Conservation (phyloP, 1,284 basidiomycete species). For the Testicularia cyperi region DNA sequence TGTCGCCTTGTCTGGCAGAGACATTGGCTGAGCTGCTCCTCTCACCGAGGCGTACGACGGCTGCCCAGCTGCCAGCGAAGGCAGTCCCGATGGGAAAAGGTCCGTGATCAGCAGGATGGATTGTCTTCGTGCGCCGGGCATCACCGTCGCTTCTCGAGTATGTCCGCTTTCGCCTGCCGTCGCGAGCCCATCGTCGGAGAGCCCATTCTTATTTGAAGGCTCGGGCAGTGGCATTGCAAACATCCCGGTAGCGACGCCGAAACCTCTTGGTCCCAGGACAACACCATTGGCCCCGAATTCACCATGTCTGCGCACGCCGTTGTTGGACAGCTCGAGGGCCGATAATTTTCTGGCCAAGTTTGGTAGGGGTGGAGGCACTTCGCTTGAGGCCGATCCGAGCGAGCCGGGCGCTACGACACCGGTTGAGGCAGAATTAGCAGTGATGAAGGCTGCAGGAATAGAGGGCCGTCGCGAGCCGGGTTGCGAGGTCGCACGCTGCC, state of each 20-base stretch:
- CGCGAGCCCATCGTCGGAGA: too few species aligned
- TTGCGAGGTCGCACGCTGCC: conserved; percentile 44
- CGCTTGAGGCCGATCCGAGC: too few species aligned
- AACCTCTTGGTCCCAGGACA: too few species aligned
- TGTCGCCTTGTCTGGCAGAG: not conserved
- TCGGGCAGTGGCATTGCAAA: conserved; percentile 26
- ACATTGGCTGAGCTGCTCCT: not conserved
- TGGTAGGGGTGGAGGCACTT: conserved; percentile 31
- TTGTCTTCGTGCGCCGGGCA: too few species aligned
- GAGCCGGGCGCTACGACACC: too few species aligned
- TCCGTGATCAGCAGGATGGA: conserved; percentile 31
- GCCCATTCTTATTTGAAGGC: too few species aligned
- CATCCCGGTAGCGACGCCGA: not conserved
- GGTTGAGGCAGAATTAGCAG: conserved; percentile 7
- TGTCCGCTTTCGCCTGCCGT: too few species aligned
- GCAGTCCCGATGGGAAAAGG: conserved; percentile 44
- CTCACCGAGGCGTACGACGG: conserved; percentile 33
- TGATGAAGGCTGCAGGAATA: conserved; percentile 38
- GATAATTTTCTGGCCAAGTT: conserved; percentile 38
- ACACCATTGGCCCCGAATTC: too few species aligned
- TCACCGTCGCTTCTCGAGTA: too few species aligned
- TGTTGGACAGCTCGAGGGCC: conserved; percentile 13
- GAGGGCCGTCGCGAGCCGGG: conserved; percentile 36
- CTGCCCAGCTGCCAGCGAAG: conserved; percentile 32
- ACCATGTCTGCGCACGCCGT: too few species aligned